phyloP scores from a whole-genome alignment of 352 stramenopile species.

The Phytophthora citrophthora region DNA sequence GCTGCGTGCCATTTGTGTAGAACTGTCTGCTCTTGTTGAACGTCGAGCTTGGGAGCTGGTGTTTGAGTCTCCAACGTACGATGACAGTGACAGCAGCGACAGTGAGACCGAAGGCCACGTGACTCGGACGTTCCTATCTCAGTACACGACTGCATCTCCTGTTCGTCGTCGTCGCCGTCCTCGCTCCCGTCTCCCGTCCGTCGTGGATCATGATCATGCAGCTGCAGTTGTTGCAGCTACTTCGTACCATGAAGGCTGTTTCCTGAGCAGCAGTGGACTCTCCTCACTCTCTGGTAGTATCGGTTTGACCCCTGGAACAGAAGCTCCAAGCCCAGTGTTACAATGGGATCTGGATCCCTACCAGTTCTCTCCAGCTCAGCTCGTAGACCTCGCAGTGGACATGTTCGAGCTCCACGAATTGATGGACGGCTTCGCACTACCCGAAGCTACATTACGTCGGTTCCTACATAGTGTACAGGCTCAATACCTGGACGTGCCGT shows the following conservation, averaged over 20 bases:
- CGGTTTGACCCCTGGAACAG: slow-evolving; percentile 12
- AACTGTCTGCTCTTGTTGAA: slow-evolving; percentile 71
- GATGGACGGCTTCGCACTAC: slow-evolving; percentile 63
- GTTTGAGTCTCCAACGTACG: slow-evolving; percentile 60
- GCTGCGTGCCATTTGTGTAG: slow-evolving; percentile 65
- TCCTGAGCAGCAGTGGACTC: slow-evolving; percentile 33
- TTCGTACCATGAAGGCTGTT: slow-evolving; percentile 47
- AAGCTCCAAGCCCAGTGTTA: slow-evolving; percentile 21
- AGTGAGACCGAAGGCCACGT: slow-evolving; percentile 44
- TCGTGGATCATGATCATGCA: slow-evolving; percentile 39
- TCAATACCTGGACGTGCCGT: slow-evolving; percentile 84
- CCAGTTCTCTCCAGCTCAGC: slow-evolving; percentile 60
- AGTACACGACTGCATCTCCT: slow-evolving; percentile 71
- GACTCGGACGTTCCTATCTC: slow-evolving; percentile 74
- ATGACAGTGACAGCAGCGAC: slow-evolving; percentile 53
- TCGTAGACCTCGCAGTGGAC: slow-evolving; percentile 71
- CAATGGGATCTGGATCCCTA: slow-evolving; percentile 73
- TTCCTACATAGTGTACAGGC: slow-evolving; percentile 74
- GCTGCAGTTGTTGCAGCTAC: slow-evolving; percentile 43
- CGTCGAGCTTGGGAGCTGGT: slow-evolving; percentile 75
- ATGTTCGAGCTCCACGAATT: slow-evolving; percentile 81
- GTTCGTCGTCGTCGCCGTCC: slow-evolving; percentile 33
- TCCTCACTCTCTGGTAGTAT: slow-evolving; percentile 19
- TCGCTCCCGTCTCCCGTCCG: slow-evolving; percentile 36
- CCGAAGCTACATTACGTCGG: slow-evolving; percentile 58